These are phyloP conservation scores for Phlebiopsis flavidoalba DNA, from an alignment of 768 basidiomycete genomes.

Conservation along the genomic window DNA sequence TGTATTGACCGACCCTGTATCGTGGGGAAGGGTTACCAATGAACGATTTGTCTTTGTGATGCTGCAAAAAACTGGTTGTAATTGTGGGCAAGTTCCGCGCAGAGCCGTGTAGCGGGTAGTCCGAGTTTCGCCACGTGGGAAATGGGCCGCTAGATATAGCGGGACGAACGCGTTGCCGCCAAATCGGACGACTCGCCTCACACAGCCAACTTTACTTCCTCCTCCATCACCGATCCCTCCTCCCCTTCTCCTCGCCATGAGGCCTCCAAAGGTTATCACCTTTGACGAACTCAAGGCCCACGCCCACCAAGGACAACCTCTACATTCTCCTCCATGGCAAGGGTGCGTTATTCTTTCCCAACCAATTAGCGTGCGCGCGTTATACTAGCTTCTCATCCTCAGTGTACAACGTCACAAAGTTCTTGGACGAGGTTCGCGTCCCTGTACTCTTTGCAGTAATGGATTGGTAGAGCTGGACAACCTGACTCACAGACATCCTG, in stretches of 20 bases:
- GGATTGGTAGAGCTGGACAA: not conserved
- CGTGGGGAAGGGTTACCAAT: not conserved
- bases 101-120: not conserved
- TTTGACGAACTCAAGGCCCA: slow-evolving; percentile 76
- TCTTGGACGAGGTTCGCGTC: slow-evolving; percentile 84
- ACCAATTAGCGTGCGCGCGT: slow-evolving; percentile 5
- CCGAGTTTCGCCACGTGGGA: slow-evolving; percentile 13
- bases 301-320: slow-evolving; percentile 66
- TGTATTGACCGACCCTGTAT: not conserved
- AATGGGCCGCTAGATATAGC: slow-evolving; percentile 10
- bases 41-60: not conserved
- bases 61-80: not conserved
- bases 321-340: slow-evolving; percentile 84
- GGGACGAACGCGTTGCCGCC: slow-evolving; percentile 1
- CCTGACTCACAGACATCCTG: slow-evolving; percentile 67
- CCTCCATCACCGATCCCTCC: slow-evolving; percentile 6
- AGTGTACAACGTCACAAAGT: slow-evolving; percentile 94
- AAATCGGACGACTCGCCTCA: slow-evolving; percentile 7
- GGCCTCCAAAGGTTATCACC: slow-evolving; percentile 53
- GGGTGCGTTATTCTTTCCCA: slow-evolving; percentile 39
- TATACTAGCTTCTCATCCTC: slow-evolving; percentile 17
- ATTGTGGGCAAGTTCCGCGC: not conserved
- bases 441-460: not conserved
- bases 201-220: not conserved
- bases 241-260: slow-evolving; percentile 15